These are phyloP conservation scores for Ogataea siamensis DNA, from an alignment of 805 yeast genomes.

Conservation along the genomic window DNA sequence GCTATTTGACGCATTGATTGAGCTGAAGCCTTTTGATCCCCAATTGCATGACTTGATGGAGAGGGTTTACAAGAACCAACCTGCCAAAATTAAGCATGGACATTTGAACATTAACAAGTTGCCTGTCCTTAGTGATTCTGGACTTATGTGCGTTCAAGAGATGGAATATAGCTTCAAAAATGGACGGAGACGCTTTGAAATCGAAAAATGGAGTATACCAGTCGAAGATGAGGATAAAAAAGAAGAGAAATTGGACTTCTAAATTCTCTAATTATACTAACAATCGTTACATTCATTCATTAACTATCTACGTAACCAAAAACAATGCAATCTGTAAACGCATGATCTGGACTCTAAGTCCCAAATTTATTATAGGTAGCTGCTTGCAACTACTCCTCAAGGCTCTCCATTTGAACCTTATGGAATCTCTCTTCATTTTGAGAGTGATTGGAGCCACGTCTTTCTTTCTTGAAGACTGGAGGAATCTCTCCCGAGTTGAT, in stretches of 20 bases:
- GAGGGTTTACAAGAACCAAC: conserved; percentile 66
- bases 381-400: conserved; percentile 13
- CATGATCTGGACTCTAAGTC: too few relatives aligned
- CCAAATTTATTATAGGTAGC: too few relatives aligned
- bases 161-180: conserved; percentile 86
- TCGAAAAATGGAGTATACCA: conserved; percentile 96
- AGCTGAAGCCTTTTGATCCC: conserved; percentile 79
- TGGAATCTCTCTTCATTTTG: conserved; percentile 41
- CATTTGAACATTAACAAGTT: conserved; percentile 71
- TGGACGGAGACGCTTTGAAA: conserved; percentile 78
- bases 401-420: conserved; percentile 21
- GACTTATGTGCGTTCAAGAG: conserved; percentile 70
- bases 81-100: conserved; percentile 81
- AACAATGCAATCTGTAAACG: too few relatives aligned
- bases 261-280: neutral
- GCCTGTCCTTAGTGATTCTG: conserved; percentile 70
- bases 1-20: conserved; percentile 64
- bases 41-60: conserved; percentile 66
- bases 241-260: conserved; percentile 16
- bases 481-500: conserved; percentile 57
- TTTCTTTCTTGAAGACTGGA: conserved; percentile 42
- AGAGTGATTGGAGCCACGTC: conserved; percentile 52
- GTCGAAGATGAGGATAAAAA: conserved; percentile 74
- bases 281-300: neutral
- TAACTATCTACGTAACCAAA: too few relatives aligned